phyloP scores from a whole-genome alignment of 257 asterid species.

The Buddleja alternifolia region DNA sequence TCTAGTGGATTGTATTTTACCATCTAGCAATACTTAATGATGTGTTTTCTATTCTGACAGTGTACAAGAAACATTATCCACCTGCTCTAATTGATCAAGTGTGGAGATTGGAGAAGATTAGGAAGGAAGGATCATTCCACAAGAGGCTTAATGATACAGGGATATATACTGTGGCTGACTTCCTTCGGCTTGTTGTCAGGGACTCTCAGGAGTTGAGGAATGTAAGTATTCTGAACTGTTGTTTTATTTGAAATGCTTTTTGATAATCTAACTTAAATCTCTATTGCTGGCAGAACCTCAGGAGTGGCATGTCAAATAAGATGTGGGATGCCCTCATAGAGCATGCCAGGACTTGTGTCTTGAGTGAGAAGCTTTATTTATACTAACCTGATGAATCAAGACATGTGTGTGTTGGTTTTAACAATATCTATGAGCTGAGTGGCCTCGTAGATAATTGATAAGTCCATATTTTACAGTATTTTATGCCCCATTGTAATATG shows the following conservation, averaged over 20 bases:
- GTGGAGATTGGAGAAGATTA: constrained; percentile 99
- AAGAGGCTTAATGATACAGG: constrained; percentile 83
- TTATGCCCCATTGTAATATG: no score
- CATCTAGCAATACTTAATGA: no score
- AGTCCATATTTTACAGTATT: no score
- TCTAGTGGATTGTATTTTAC: no score
- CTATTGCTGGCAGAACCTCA: constrained; percentile 67
- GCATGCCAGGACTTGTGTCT: constrained; percentile 90
- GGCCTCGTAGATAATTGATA: constrained; percentile 91
- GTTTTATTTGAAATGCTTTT: constrained; percentile 6
- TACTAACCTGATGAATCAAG: constrained; percentile 85
- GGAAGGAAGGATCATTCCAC: constrained; percentile 98
- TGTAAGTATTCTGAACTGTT: constrained; percentile 48
- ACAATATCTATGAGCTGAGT: constrained; percentile 86
- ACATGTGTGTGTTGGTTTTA: constrained; percentile 79
- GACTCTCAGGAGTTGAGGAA: constrained; percentile 87
- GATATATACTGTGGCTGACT: constrained; percentile 82
- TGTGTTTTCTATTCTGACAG: no score
- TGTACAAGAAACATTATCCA: constrained; percentile 97
- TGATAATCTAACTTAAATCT: constrained; percentile 4
- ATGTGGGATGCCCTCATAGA: constrained; percentile 99
- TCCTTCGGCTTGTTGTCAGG: constrained; percentile 88
- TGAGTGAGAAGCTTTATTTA: constrained; percentile 90
- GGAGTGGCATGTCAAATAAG: constrained; percentile 98
- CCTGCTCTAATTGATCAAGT: constrained; percentile 91